Evolutionary conservation across 2,329 filamentous ascomycete genomes (phyloP).

Genomic region (Botrytis squamosa): DNA sequence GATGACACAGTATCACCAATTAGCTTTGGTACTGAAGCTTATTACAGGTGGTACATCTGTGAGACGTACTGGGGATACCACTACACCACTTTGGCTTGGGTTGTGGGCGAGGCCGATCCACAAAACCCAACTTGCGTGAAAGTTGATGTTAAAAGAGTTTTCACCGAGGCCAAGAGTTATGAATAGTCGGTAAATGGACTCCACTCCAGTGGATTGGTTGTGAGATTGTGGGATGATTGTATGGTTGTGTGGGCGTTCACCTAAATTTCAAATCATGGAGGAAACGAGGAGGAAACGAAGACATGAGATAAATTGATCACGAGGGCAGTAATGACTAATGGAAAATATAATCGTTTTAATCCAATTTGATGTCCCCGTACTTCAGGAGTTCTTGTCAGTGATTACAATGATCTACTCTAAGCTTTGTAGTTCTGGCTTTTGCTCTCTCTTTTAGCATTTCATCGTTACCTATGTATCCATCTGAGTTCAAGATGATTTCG

Average conservation of each 20-base stretch:
- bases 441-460: not conserved
- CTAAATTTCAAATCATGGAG: not conserved
- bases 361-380: not conserved
- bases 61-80: conserved; percentile 43
- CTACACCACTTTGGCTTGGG: conserved; percentile 47
- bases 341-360: not conserved
- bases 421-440: not conserved
- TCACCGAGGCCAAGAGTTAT: not conserved
- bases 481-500: not conserved
- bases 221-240: not conserved
- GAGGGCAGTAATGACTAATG: not conserved
- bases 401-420: not conserved
- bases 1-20: conserved; percentile 43
- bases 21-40: conserved; percentile 25
- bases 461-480: not conserved
- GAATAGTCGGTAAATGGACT: not conserved
- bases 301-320: not conserved
- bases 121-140: conserved; percentile 48
- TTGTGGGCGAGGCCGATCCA: conserved; percentile 41
- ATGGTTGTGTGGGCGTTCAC: not conserved
- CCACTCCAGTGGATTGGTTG: not conserved
- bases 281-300: not conserved
- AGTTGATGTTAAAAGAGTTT: conserved; percentile 43
- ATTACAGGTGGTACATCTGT: conserved; percentile 47
- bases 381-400: not conserved